Evolutionary conservation across 1,284 basidiomycete genomes (phyloP).

Genomic region (Malassezia japonica): DNA sequence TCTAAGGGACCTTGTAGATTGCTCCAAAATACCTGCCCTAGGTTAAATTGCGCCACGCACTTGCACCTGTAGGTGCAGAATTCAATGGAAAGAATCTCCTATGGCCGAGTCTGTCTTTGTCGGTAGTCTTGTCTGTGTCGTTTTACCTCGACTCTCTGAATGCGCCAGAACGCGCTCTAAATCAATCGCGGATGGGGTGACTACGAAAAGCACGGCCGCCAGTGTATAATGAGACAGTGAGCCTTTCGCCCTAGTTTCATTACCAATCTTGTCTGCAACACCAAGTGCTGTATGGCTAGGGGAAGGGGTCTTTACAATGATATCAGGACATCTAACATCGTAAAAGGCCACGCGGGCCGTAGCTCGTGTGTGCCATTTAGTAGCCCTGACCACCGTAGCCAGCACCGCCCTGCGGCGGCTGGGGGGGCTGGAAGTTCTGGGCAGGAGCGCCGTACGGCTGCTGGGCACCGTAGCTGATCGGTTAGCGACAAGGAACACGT

Average conservation of each 20-base stretch:
- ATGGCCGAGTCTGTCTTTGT: too few species aligned
- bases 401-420: constrained; percentile 6
- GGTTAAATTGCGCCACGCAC: constrained; percentile 1
- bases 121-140: too few species aligned
- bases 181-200: too few species aligned
- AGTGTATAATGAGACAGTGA: too few species aligned
- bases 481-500: constrained; percentile 14
- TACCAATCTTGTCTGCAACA: neutral
- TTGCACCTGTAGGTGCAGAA: constrained; percentile 9
- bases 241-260: too few species aligned
- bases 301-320: neutral
- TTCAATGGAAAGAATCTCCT: constrained; percentile 7
- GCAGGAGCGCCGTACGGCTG: constrained; percentile 10
- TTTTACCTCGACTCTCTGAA: too few species aligned
- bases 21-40: constrained; percentile 17
- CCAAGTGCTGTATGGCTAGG: neutral
- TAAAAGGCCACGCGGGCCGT: neutral
- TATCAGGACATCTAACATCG: neutral
- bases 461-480: neutral
- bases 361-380: constrained; percentile 17
- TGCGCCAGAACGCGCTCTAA: too few species aligned
- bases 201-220: too few species aligned
- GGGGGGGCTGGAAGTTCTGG: neutral
- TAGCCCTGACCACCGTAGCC: constrained; percentile 26
- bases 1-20: constrained; percentile 23